These are phyloP conservation scores for Pulveroboletus sp. DNA, from an alignment of 768 basidiomycete genomes.

Conservation along the genomic window DNA sequence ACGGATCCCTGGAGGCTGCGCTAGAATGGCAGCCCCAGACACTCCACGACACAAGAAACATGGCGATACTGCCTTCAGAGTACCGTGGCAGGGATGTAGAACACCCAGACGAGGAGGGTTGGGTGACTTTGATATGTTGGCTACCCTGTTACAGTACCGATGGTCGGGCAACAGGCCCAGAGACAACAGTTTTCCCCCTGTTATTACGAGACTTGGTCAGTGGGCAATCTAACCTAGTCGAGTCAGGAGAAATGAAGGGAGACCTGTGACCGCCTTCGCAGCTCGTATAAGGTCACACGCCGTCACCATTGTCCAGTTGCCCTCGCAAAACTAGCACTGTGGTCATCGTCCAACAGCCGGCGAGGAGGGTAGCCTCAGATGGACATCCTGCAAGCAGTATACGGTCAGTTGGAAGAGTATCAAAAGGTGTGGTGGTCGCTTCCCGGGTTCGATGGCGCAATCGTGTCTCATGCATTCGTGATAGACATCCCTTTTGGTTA, in stretches of 20 bases:
- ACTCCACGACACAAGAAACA: no score
- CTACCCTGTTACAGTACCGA: no score
- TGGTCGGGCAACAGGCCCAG: neutral
- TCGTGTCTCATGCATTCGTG: slow-evolving; percentile 28
- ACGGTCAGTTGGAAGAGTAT: slow-evolving; percentile 17
- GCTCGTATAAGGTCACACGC: slow-evolving; percentile 3
- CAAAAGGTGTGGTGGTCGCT: slow-evolving; percentile 16
- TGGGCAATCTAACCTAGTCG: neutral
- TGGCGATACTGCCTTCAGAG: no score
- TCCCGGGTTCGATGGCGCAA: slow-evolving; percentile 26
- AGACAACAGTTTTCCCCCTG: neutral
- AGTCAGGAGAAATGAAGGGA: neutral
- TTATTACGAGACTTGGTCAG: slow-evolving; percentile 1
- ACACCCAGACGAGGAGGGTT: no score
- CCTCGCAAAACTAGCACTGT: slow-evolving; percentile 2
- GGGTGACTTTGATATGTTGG: no score
- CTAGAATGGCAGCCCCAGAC: no score
- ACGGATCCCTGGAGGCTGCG: no score
- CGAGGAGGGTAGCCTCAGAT: slow-evolving; percentile 1
- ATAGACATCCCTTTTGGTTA: slow-evolving; percentile 19
- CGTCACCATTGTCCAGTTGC: neutral
- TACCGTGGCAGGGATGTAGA: no score
- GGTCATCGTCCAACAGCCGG: neutral
- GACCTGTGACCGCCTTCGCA: slow-evolving; percentile 7
- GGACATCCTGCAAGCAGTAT: slow-evolving; percentile 14